A percentile compares a stretch with the other conserved stretches of the same genome.
Conservation (phyloP, 2,329 filamentous ascomycete genomes). For the Raffaelea ambrosiae region DNA sequence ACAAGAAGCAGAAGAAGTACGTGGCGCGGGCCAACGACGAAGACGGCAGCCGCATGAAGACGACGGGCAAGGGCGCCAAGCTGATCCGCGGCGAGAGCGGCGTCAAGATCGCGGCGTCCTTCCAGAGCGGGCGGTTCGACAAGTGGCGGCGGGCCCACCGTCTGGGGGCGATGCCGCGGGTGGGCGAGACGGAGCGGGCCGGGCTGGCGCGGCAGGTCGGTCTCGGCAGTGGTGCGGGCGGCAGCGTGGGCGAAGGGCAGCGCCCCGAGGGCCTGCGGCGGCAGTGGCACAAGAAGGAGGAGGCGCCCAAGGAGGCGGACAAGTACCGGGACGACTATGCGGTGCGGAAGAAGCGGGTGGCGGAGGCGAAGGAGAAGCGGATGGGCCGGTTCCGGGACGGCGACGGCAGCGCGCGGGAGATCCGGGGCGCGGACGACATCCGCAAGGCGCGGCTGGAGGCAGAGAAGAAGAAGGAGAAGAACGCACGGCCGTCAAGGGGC, state of each 20-base stretch:
- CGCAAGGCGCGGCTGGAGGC: conserved; percentile 70
- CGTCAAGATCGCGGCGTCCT: conserved; percentile 89
- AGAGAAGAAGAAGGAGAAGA: conserved; percentile 77
- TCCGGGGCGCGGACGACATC: conserved; percentile 77
- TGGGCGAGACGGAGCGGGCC: conserved; percentile 69
- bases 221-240: conserved; percentile 10
- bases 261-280: conserved; percentile 21
- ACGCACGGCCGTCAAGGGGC: conserved; percentile 51
- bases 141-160: conserved; percentile 84
- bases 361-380: conserved; percentile 78
- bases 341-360: conserved; percentile 80
- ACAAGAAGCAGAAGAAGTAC: conserved; percentile 95
- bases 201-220: conserved; percentile 20
- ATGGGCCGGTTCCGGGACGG: conserved; percentile 66
- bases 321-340: conserved; percentile 87
- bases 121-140: conserved; percentile 90
- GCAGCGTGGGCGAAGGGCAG: conserved; percentile 18
- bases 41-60: conserved; percentile 60
- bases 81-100: conserved; percentile 86
- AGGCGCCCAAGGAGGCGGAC: conserved; percentile 88
- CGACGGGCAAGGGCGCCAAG: conserved; percentile 33
- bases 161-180: conserved; percentile 66
- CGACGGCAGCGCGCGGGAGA: conserved; percentile 64
- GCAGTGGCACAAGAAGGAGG: conserved; percentile 76
- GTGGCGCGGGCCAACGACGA: conserved; percentile 87